A percentile compares a stretch with the other conserved stretches of the same genome.
Conservation (phyloP, 2,329 filamentous ascomycete species). For the Colletotrichum coccodes region DNA sequence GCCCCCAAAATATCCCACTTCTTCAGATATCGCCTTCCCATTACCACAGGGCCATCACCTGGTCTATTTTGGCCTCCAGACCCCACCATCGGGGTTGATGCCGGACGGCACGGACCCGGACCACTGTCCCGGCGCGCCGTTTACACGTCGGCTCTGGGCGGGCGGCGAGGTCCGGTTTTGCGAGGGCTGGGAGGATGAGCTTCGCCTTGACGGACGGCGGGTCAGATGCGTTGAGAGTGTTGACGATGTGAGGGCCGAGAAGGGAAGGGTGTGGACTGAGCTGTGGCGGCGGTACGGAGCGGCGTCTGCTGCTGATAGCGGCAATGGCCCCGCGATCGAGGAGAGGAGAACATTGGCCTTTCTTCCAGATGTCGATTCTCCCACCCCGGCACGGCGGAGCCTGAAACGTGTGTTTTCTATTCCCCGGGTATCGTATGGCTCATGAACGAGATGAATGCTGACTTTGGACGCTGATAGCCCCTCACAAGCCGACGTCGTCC, state of each 20-base stretch:
- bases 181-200: slow-evolving; percentile 36
- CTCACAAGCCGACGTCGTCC: slow-evolving; percentile 38
- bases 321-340: slow-evolving; percentile 44
- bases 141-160: slow-evolving; percentile 86
- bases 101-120: slow-evolving; percentile 86
- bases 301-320: slow-evolving; percentile 3
- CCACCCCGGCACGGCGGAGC: slow-evolving; percentile 32
- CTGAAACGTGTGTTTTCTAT: slow-evolving; percentile 40
- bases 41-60: slow-evolving; percentile 81
- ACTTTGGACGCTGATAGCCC: slow-evolving; percentile 39
- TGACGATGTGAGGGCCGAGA: slow-evolving; percentile 45
- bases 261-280: slow-evolving; percentile 59
- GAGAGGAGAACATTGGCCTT: slow-evolving; percentile 65
- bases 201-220: slow-evolving; percentile 51
- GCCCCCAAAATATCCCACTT: slow-evolving; percentile 10
- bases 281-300: slow-evolving; percentile 57
- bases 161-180: slow-evolving; percentile 76
- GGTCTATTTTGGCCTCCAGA: slow-evolving; percentile 84
- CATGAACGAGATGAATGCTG: neutral
- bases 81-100: slow-evolving; percentile 70
- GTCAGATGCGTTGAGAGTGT: slow-evolving; percentile 59
- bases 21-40: slow-evolving; percentile 14
- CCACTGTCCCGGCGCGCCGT: slow-evolving; percentile 79
- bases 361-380: slow-evolving; percentile 47
- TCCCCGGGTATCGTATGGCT: neutral